Conservation (phyloP, 148 eudicot genomes). For the Silene latifolia region DNA sequence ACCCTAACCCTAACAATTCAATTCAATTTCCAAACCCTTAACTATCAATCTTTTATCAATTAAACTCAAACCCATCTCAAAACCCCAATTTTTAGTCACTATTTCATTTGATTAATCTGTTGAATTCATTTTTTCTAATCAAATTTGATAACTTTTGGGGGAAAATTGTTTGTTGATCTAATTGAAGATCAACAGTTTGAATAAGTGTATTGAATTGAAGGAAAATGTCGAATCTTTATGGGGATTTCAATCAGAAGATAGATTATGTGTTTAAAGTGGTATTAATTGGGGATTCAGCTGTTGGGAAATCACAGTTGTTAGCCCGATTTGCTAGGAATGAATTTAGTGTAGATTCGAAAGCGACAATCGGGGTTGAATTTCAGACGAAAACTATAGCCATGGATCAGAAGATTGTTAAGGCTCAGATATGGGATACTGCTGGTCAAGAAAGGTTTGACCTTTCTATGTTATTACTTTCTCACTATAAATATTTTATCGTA, state of each 20-base stretch:
- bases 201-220: not conserved
- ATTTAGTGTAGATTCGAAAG: slow-evolving; percentile 53
- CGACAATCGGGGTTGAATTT: slow-evolving; percentile 66
- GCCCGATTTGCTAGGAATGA: slow-evolving; percentile 58
- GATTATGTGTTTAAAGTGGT: slow-evolving; percentile 65
- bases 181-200: not conserved
- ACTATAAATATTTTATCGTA: too few relatives aligned
- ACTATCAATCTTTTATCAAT: not conserved
- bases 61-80: not conserved
- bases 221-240: slow-evolving; percentile 45
- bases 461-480: not conserved
- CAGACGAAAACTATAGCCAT: slow-evolving; percentile 52
- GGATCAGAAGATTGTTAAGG: slow-evolving; percentile 52
- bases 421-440: slow-evolving; percentile 70
- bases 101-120: not conserved
- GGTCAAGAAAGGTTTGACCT: slow-evolving; percentile 53
- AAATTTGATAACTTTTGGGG: too few relatives aligned
- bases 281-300: slow-evolving; percentile 60
- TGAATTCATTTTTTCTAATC: not conserved
- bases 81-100: not conserved
- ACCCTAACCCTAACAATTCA: slow-evolving; percentile 22
- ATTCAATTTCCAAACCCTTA: not conserved
- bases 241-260: slow-evolving; percentile 51
- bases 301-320: slow-evolving; percentile 56
- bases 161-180: not conserved